phyloP scores from a whole-genome alignment of 306 rosid species.

The Quercus dentata region DNA sequence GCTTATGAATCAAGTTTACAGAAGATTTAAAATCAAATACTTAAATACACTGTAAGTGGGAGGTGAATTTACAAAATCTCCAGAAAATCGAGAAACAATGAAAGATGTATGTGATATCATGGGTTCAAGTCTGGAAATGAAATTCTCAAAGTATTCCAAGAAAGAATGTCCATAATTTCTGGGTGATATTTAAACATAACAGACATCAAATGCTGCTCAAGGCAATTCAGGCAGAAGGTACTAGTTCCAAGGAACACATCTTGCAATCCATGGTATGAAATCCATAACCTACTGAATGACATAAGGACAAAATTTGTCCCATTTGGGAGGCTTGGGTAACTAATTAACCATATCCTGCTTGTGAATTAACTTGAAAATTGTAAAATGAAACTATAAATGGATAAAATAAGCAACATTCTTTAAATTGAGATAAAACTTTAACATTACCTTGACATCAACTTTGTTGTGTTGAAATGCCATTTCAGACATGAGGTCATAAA shows the following conservation, averaged over 20 bases:
- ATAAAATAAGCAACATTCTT: background rate
- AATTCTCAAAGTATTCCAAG: background rate
- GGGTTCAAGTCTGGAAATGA: background rate
- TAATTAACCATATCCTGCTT: background rate
- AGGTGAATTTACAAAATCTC: background rate
- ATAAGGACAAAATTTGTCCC: background rate
- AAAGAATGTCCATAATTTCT: background rate
- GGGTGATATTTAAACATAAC: background rate
- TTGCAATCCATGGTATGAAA: background rate
- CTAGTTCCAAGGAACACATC: background rate
- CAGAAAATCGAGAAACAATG: background rate
- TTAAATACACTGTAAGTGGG: background rate
- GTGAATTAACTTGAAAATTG: background rate
- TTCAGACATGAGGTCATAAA: slow-evolving; percentile 90
- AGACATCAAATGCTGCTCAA: background rate
- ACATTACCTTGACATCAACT: slow-evolving; percentile 64
- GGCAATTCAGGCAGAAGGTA: background rate
- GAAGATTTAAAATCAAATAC: background rate
- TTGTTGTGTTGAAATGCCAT: slow-evolving; percentile 75
- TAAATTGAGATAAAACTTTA: background rate
- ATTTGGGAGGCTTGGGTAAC: background rate
- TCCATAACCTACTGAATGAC: background rate
- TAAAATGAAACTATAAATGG: background rate
- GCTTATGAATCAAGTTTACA: background rate
- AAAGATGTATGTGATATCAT: background rate